Evolutionary conservation across 1,284 basidiomycete species (phyloP).

Genomic region (Naganishia liquefaciens): DNA sequence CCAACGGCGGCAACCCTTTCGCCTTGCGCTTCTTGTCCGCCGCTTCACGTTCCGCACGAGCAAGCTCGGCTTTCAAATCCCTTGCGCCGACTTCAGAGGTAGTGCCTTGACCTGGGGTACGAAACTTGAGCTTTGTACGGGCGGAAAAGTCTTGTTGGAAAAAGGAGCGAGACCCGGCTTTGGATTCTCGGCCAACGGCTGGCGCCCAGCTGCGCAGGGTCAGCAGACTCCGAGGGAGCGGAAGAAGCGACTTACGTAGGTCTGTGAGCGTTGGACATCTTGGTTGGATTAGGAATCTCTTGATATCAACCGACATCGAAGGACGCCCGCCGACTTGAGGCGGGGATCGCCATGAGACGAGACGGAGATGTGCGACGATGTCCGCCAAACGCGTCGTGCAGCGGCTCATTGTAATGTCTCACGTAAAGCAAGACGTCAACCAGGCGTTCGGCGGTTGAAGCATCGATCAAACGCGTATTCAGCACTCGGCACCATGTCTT

Average conservation of each 20-base stretch:
- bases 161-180: conserved; percentile 82
- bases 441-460: no score
- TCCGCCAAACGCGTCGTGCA: neutral
- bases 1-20: conserved; percentile 61
- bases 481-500: neutral
- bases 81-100: conserved; percentile 69
- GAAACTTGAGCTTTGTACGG: conserved; percentile 94
- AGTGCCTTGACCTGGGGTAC: conserved; percentile 85
- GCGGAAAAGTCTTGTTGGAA: conserved; percentile 86
- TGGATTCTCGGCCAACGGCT: conserved; percentile 56
- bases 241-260: conserved; percentile 40
- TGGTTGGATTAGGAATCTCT: conserved; percentile 8
- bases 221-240: neutral
- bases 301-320: neutral
- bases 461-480: no score
- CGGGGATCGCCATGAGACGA: neutral
- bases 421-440: neutral
- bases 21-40: conserved; percentile 85
- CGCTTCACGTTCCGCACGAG: conserved; percentile 78
- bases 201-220: conserved; percentile 47
- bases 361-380: neutral
- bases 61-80: conserved; percentile 78
- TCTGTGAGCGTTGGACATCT: conserved; percentile 54
- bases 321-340: neutral
- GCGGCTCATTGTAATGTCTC: neutral